Evolutionary conservation across 495 filamentous ascomycete species (phyloP).

Genomic region (Chlorociboria aeruginascens): DNA sequence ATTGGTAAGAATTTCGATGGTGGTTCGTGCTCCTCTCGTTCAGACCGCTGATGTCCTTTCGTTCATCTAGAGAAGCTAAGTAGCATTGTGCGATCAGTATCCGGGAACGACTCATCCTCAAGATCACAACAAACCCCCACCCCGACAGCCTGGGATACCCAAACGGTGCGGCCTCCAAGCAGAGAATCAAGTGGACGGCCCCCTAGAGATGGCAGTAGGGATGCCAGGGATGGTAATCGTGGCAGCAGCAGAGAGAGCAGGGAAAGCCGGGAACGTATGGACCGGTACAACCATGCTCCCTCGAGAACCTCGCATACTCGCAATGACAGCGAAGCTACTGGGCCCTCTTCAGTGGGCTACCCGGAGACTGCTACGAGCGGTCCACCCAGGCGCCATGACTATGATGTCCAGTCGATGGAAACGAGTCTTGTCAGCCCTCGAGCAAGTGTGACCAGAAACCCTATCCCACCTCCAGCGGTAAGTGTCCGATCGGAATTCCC

Average conservation of each 20-base stretch:
- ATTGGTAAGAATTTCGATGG: conserved; percentile 54
- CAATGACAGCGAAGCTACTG: conserved; percentile 54
- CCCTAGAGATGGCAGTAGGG: conserved; percentile 29
- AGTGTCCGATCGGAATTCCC: conserved; percentile 95
- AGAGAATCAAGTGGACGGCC: conserved; percentile 26
- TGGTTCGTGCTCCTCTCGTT: conserved; percentile 7
- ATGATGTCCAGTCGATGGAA: conserved; percentile 95
- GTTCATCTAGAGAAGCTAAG: conserved; percentile 73
- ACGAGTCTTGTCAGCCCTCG: conserved; percentile 68
- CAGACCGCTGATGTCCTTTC: conserved; percentile 7
- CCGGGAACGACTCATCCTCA: conserved; percentile 41
- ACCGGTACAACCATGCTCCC: conserved; percentile 1
- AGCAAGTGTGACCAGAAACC: conserved; percentile 59
- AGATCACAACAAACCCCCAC: conserved; percentile 39
- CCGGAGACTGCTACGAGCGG: conserved; percentile 49
- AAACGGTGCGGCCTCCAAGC: conserved; percentile 34
- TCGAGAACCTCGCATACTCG: conserved; percentile 60
- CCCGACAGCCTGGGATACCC: conserved; percentile 37
- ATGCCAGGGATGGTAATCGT: conserved; percentile 34
- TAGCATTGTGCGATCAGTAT: conserved; percentile 81
- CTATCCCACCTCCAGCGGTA: conserved; percentile 82
- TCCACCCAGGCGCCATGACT: conserved; percentile 69
- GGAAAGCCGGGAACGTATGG: not conserved
- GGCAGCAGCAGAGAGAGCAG: not conserved
- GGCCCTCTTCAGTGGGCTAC: conserved; percentile 65